Percentiles rank a stretch among this genome's conserved stretches.
Conservation (phyloP, 164 flowering plant species). For the Chimonanthus praecox region DNA sequence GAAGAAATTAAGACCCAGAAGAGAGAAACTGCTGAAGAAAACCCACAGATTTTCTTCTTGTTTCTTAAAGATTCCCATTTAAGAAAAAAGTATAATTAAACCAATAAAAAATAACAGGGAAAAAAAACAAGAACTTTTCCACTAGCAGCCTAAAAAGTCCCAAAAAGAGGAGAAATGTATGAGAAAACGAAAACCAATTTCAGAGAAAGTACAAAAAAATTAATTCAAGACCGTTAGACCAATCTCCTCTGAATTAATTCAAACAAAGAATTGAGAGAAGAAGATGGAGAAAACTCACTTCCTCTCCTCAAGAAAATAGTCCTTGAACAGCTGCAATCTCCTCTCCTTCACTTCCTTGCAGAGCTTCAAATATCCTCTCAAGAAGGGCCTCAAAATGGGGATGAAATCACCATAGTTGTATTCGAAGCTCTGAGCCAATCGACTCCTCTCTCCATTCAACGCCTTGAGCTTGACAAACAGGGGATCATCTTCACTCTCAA, state of each 20-base stretch:
- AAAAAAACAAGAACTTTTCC: no score
- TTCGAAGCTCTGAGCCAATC: constrained; percentile 80
- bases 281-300: constrained; percentile 42
- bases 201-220: neutral
- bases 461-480: constrained; percentile 54
- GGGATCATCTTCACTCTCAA: constrained; percentile 78
- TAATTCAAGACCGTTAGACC: no score
- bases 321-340: constrained; percentile 78
- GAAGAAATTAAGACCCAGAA: neutral
- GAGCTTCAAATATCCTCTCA: constrained; percentile 61
- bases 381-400: constrained; percentile 69
- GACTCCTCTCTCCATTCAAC: constrained; percentile 74
- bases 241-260: neutral
- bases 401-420: constrained; percentile 84
- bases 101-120: no score
- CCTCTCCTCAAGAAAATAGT: constrained; percentile 78
- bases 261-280: neutral
- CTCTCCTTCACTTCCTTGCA: constrained; percentile 74
- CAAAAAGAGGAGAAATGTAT: neutral
- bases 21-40: neutral
- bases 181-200: neutral
- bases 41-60: neutral
- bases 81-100: no score
- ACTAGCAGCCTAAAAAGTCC: no score
- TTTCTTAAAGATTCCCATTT: no score